Percentiles rank a stretch among this genome's conserved stretches.
phyloP scores from a whole-genome alignment of 1,284 basidiomycete species.

The Heterobasidion annosum region DNA sequence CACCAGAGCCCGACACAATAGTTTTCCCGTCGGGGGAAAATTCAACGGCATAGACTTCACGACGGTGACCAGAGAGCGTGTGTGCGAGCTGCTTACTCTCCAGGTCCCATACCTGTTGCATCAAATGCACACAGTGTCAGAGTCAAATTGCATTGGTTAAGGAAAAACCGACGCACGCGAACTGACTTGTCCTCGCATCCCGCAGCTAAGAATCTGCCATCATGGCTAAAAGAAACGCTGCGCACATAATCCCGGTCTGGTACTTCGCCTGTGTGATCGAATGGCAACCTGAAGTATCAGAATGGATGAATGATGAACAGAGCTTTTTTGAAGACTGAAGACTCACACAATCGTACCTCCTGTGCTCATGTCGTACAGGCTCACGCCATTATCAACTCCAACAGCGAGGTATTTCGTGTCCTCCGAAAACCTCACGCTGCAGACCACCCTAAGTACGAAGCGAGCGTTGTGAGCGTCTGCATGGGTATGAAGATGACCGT shows the following conservation, averaged over 20 bases:
- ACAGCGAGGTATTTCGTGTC: conserved; percentile 75
- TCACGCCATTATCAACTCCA: conserved; percentile 70
- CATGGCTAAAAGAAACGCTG: conserved; percentile 78
- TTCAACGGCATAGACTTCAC: conserved; percentile 89
- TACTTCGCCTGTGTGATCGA: neutral
- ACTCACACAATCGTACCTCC: conserved; percentile 54
- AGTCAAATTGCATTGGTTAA: neutral
- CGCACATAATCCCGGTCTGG: conserved; percentile 49
- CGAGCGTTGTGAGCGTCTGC: too few species aligned
- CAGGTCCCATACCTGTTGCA: conserved; percentile 80
- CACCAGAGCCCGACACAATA: conserved; percentile 85
- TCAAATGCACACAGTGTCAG: neutral
- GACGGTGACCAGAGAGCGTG: conserved; percentile 65
- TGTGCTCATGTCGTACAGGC: conserved; percentile 70
- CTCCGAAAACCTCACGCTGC: conserved; percentile 77
- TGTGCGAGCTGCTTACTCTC: neutral
- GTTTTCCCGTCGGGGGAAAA: conserved; percentile 76
- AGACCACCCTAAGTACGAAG: conserved; percentile 49
- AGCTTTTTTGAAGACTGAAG: neutral
- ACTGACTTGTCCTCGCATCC: conserved; percentile 82
- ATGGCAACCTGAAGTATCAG: neutral
- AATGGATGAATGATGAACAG: neutral
- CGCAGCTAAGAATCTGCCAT: conserved; percentile 74
- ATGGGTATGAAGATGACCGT: too few species aligned
- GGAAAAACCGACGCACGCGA: conserved; percentile 39